A percentile compares a stretch with the other conserved stretches of the same genome.
These are phyloP conservation scores for Pistacia atlantica DNA, from an alignment of 345 rosid species.

Conservation along the genomic window DNA sequence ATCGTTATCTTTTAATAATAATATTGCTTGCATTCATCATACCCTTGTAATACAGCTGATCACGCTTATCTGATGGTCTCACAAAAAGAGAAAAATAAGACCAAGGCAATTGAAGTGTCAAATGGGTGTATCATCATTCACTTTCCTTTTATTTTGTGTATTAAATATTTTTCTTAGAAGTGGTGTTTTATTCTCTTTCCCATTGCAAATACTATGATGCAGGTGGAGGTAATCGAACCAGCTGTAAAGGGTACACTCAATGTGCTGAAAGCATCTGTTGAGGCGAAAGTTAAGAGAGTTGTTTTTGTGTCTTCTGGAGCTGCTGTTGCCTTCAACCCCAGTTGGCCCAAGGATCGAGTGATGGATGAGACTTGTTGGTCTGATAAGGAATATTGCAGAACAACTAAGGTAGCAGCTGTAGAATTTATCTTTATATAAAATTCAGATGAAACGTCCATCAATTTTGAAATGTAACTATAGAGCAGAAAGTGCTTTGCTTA, in stretches of 20 bases:
- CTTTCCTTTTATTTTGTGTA: too few species aligned
- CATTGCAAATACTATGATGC: background rate
- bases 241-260: constrained; percentile 70
- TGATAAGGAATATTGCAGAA: constrained; percentile 49
- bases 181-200: background rate
- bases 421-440: background rate
- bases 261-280: constrained; percentile 62
- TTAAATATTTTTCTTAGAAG: too few species aligned
- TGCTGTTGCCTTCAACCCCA: constrained; percentile 54
- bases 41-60: background rate
- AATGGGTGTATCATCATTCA: background rate
- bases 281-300: constrained; percentile 61
- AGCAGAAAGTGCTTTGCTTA: background rate
- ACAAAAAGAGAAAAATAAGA: background rate
- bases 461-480: background rate
- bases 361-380: constrained; percentile 74
- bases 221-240: constrained; percentile 64
- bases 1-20: background rate
- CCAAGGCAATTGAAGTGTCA: background rate
- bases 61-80: background rate
- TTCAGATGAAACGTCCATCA: background rate
- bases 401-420: constrained; percentile 36
- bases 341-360: constrained; percentile 48
- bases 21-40: background rate
- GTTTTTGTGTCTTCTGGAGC: constrained; percentile 61